Evolutionary conservation across 768 basidiomycete genomes (phyloP), one percentile per base, ranked within the genome.

Genomic region (Kwoniella europaea): DNA sequence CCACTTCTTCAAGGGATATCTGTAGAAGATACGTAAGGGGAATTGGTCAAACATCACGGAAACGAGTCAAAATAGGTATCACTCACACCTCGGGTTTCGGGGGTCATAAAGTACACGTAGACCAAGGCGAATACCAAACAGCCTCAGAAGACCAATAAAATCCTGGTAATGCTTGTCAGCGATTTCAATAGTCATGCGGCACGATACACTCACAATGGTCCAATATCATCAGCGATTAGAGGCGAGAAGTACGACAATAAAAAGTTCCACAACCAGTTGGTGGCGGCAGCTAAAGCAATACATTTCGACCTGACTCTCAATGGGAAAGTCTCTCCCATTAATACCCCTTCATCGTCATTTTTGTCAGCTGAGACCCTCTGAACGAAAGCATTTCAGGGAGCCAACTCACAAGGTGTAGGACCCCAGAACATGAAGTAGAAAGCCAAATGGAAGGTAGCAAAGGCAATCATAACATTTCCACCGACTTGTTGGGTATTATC

Each of bases 261-360:
- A 60, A 73, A 73, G 54, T 73, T 77, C 78, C 77, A 81, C 9
- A 85, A 84, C 71, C 78, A 87, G 86, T 88, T 84, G 29, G 87
- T 85, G 0, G 87, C 87, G 53, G 89, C 90, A 10, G 67, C 60
- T n/a, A 92, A 85, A 0, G 91, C 91, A 77, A 92, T 92, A 73
- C 87, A 86, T 82, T 92, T 92, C 6, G 92, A 87, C 67, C 91
- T 87, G 56, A 93, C 90, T 58, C 91, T 89, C 24, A 92, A 88
- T 15, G 91, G 92, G 87, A 92, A 92, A 20, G 88, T 90, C 85
- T 92, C 91, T 63, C 90, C 90, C 42, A 91, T 87, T 76, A 91
- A 88, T 12, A 68, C 67, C 67, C 67, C 67, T 24, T 24, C 24
- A 24, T 24, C 24, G 24, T 24, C 24, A 24, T 24, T 2, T 24